phyloP scores from a whole-genome alignment of 345 rosid genomes.

The Eucalyptus viminalis region DNA sequence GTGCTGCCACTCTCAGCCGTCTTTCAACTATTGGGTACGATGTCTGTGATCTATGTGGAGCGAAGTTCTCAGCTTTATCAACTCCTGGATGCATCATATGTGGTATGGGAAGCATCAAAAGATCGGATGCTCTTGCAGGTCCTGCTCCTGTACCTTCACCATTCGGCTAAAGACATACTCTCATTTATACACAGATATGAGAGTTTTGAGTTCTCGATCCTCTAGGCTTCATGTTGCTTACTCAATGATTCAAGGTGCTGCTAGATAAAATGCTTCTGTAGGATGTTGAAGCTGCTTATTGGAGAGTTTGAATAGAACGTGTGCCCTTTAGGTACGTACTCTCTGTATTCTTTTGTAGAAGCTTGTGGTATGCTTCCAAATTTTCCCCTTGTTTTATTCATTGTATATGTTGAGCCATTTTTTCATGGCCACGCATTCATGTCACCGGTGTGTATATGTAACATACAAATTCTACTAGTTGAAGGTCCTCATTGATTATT shows the following conservation, averaged over 20 bases:
- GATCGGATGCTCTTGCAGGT: slow-evolving; percentile 83
- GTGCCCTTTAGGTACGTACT: neutral
- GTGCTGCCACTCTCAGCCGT: slow-evolving; percentile 71
- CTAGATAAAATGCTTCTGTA: neutral
- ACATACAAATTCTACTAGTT: neutral
- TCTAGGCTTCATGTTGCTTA: neutral
- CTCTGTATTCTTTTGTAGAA: neutral
- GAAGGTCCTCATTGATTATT: neutral
- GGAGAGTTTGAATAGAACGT: neutral
- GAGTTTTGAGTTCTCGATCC: neutral
- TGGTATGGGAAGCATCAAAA: slow-evolving; percentile 94
- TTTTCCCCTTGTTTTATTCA: neutral
- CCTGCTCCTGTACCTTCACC: slow-evolving; percentile 66
- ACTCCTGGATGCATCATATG: slow-evolving; percentile 92
- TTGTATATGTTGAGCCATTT: neutral
- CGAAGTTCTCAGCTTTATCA: slow-evolving; percentile 86
- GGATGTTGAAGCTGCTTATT: neutral
- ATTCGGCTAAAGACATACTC: slow-evolving; percentile 41
- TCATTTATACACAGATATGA: neutral
- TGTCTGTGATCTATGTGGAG: slow-evolving; percentile 92
- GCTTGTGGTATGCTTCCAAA: neutral
- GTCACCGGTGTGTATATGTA: neutral
- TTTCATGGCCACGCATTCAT: neutral
- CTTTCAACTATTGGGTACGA: slow-evolving; percentile 94
- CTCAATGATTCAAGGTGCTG: neutral